A percentile compares a stretch with the other conserved stretches of the same genome.
Conservation (phyloP, 192 early-diverging fungal species). For the Linnemannia schmuckeri region DNA sequence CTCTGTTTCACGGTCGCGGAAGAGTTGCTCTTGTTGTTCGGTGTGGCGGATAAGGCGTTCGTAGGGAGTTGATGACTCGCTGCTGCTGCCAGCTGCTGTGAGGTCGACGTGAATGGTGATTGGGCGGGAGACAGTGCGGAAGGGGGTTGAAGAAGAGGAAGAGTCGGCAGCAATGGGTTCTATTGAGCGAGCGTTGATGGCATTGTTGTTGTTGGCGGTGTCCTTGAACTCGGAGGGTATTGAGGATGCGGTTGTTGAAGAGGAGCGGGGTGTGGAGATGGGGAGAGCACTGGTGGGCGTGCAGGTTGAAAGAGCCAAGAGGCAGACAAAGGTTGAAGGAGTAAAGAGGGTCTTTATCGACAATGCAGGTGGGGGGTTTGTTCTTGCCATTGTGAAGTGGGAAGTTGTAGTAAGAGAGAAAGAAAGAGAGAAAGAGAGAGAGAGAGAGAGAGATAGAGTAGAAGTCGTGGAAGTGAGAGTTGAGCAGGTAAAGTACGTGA, state of each 20-base stretch:
- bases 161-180: constrained; percentile 1
- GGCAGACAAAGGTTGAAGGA: constrained; percentile 27
- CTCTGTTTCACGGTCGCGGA: background rate
- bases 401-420: background rate
- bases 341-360: constrained; percentile 42
- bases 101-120: constrained; percentile 45
- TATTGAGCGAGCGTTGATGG: background rate
- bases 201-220: background rate
- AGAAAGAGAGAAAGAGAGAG: background rate
- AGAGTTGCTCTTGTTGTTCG: constrained; percentile 17
- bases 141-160: constrained; percentile 6
- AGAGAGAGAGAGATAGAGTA: too few species aligned
- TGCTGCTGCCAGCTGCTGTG: background rate
- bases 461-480: background rate
- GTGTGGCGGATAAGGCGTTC: constrained; percentile 12
- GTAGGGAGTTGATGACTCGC: background rate
- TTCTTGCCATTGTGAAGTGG: constrained; percentile 8
- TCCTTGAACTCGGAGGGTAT: background rate
- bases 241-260: background rate
- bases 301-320: constrained; percentile 35
- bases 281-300: constrained; percentile 25
- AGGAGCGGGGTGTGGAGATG: constrained; percentile 16
- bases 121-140: constrained; percentile 34
- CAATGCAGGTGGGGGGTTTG: constrained; percentile 5
- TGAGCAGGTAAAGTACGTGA: background rate